Percentiles rank a stretch among this genome's conserved stretches.
phyloP scores from a whole-genome alignment of 345 rosid genomes.

The Eucalyptus dawsonii region DNA sequence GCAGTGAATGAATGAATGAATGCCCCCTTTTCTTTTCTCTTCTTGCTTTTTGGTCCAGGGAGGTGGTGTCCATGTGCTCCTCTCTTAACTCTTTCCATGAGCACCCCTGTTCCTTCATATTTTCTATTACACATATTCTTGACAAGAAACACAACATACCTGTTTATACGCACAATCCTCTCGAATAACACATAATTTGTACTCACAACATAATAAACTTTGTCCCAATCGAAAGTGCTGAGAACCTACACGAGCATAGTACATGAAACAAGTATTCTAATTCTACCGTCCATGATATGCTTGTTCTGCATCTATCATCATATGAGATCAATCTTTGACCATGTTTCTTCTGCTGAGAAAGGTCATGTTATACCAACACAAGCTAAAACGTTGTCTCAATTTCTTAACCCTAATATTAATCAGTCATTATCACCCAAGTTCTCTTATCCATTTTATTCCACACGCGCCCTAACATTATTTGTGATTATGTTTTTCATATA shows the following conservation, averaged over 20 bases:
- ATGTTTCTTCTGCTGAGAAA: not conserved
- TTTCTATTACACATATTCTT: not conserved
- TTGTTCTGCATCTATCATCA: not conserved
- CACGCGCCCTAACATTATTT: not conserved
- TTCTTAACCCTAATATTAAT: not conserved
- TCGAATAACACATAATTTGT: not conserved
- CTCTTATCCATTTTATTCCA: not conserved
- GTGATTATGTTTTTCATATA: not conserved
- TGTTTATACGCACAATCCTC: not conserved
- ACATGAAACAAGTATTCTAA: not conserved
- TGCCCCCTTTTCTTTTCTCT: not conserved
- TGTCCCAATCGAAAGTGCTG: not conserved
- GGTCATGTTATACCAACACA: not conserved
- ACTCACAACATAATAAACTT: not conserved
- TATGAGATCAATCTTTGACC: not conserved
- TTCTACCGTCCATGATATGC: not conserved
- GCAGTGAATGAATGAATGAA: not conserved
- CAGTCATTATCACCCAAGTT: not conserved
- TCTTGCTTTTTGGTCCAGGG: slow-evolving; percentile 12
- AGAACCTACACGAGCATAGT: not conserved
- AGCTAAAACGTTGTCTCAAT: not conserved
- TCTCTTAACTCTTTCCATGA: not conserved
- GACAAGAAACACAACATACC: not conserved
- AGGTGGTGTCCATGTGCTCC: slow-evolving; percentile 43
- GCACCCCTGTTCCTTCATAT: not conserved